These are phyloP conservation scores for Erythrobasidium hasegawianum DNA, from an alignment of 1,284 basidiomycete genomes.

Conservation along the genomic window DNA sequence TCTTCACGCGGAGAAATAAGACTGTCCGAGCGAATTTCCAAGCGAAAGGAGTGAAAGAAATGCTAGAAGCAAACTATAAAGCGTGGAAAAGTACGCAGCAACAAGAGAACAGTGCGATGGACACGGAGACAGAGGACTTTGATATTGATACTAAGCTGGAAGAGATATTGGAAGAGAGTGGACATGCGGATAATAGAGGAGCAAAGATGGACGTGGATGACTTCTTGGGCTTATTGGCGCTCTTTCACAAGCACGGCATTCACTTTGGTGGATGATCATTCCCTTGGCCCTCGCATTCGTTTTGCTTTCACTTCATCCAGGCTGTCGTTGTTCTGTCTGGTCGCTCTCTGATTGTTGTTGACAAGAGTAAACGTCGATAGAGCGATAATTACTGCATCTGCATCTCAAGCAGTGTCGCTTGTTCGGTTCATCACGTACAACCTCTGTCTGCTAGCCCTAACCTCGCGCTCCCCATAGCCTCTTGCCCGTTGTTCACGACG, in stretches of 20 bases:
- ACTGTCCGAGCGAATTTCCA: constrained; percentile 79
- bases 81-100: constrained; percentile 71
- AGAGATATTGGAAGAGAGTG: constrained; percentile 65
- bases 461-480: too few species aligned
- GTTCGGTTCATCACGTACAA: too few species aligned
- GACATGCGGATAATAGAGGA: constrained; percentile 65
- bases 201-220: constrained; percentile 82
- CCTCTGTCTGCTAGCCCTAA: too few species aligned
- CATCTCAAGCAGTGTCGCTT: too few species aligned
- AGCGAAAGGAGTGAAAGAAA: constrained; percentile 88
- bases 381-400: too few species aligned
- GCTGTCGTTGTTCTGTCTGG: too few species aligned
- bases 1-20: constrained; percentile 89
- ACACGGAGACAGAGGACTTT: constrained; percentile 58
- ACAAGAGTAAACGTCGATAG: too few species aligned
- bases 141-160: constrained; percentile 73
- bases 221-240: constrained; percentile 67
- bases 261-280: constrained; percentile 56
- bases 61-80: constrained; percentile 89
- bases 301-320: too few species aligned
- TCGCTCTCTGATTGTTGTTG: too few species aligned
- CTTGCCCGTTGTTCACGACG: too few species aligned
- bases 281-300: too few species aligned
- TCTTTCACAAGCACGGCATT: constrained; percentile 76
- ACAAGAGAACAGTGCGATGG: constrained; percentile 1